phyloP scores from a whole-genome alignment of 83 land plant genomes.

The Diphasiastrum complanatum region DNA sequence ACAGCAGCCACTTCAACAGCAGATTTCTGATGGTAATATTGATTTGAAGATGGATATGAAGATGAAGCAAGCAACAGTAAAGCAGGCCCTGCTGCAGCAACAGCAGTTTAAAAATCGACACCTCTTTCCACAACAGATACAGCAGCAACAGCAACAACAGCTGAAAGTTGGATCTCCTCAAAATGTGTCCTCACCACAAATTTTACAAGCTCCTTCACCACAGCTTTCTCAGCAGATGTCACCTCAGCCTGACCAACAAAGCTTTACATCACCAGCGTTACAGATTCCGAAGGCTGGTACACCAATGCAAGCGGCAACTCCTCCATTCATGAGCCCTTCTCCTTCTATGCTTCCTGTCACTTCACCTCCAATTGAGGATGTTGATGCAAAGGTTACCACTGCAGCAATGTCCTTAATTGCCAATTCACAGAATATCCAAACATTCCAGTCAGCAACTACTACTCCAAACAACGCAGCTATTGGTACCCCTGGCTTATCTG shows the following conservation, averaged over 20 bases:
- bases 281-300: constrained; percentile 43
- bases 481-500: constrained; percentile 76
- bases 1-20: constrained; percentile 24
- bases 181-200: constrained; percentile 65
- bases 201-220: constrained; percentile 60
- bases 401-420: constrained; percentile 27
- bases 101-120: constrained; percentile 33
- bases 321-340: constrained; percentile 68
- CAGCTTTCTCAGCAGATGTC: constrained; percentile 72
- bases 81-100: constrained; percentile 35
- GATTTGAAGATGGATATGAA: constrained; percentile 55
- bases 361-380: constrained; percentile 62
- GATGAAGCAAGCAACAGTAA: constrained; percentile 41
- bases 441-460: constrained; percentile 29
- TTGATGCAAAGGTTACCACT: constrained; percentile 44
- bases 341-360: constrained; percentile 58
- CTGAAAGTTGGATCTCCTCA: constrained; percentile 44
- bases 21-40: constrained; percentile 48
- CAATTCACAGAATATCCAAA: constrained; percentile 39
- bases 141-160: constrained; percentile 47
- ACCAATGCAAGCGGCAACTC: constrained; percentile 53
- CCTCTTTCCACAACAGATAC: constrained; percentile 27
- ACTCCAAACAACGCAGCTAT: constrained; percentile 38
- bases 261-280: constrained; percentile 21
- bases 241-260: constrained; percentile 69